Evolutionary conservation across 208 protist species (phyloP), one percentile per base, ranked within the genome.

Genomic region (Wallacemonas rigidus): DNA sequence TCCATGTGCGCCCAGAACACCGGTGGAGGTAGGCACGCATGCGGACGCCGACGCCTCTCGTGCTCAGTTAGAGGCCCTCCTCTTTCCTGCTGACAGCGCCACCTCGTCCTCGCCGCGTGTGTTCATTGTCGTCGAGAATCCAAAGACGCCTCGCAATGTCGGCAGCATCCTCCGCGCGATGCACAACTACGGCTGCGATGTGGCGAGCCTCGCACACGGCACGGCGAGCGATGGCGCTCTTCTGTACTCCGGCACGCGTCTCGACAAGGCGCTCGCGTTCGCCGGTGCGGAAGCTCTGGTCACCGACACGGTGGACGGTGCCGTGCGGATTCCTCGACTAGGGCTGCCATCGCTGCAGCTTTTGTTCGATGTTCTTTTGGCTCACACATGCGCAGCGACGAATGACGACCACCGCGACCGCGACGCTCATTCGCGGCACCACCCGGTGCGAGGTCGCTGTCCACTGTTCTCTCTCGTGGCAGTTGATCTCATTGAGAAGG

Each of bases 151-250:
- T 1, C 77, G 80, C 9, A 92, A 92, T 60, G 43, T 82, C 9
- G 88, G 88, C 39, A 83, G 85, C 67, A 90, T 92, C 50, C 72
- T 92, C 15, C 82, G 88, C 40, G 84, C 88, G 14, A 86, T 92
- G 82, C 76, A 75, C 44, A 90, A 75, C 78, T 83, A 75, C 69
- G 70, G 26, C 38, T 47, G 53, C 45, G 63, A 71, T 51, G 47
- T 36, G 38, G 26, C 17, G 3, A 67, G 26, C 57, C 2, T 15
- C 43, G 56, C 57, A 15, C 61, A 54, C 2, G 58, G 70, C 36
- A 51, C 53, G 58, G 62, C 38, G 60, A 55, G 55, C 17, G 57
- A 65, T 11, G 75, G 74, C 40, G 78, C 57, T 15, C 79, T 92
- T 50, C 62, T 92, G 68, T 90, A 82, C 65, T 86, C 84, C 12